Percentiles rank a stretch among this genome's conserved stretches.
phyloP scores from a whole-genome alignment of 2,329 filamentous ascomycete genomes.

The Fusarium illudens region DNA sequence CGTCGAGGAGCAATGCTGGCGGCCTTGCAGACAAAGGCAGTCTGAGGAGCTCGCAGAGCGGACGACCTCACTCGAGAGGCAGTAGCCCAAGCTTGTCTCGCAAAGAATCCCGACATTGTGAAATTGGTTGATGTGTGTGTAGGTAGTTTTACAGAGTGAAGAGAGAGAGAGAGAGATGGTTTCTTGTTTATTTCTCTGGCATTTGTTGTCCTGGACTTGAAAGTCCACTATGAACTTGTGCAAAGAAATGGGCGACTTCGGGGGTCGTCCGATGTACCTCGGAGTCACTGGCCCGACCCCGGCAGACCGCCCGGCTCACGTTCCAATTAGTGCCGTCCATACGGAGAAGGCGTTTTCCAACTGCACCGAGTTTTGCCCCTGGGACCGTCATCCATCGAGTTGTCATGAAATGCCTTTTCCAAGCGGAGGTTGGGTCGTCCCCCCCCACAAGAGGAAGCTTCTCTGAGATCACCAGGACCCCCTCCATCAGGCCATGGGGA shows the following conservation, averaged over 20 bases:
- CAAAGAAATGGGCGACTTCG: slow-evolving; percentile 17
- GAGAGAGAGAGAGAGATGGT: neutral
- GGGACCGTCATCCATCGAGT: neutral
- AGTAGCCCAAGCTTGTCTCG: slow-evolving; percentile 37
- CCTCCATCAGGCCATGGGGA: slow-evolving; percentile 18
- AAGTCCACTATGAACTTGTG: neutral
- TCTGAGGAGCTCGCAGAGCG: slow-evolving; percentile 30
- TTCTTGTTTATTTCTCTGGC: neutral
- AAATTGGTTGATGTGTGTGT: neutral
- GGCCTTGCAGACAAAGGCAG: slow-evolving; percentile 23
- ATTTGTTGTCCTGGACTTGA: neutral
- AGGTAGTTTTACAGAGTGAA: neutral
- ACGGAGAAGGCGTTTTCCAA: slow-evolving; percentile 12
- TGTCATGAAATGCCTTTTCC: neutral
- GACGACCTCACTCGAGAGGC: slow-evolving; percentile 36
- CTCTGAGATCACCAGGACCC: neutral
- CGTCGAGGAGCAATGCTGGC: slow-evolving; percentile 30
- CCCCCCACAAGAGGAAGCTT: neutral
- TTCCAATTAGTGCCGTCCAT: slow-evolving; percentile 4
- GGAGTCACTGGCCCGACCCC: slow-evolving; percentile 31
- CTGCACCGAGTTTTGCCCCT: neutral
- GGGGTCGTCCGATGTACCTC: slow-evolving; percentile 33
- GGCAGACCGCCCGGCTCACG: neutral
- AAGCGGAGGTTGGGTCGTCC: neutral
- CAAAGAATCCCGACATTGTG: slow-evolving; percentile 39